phyloP scores from a whole-genome alignment of 2,329 filamentous ascomycete genomes.

The Aspergillus japonicus region DNA sequence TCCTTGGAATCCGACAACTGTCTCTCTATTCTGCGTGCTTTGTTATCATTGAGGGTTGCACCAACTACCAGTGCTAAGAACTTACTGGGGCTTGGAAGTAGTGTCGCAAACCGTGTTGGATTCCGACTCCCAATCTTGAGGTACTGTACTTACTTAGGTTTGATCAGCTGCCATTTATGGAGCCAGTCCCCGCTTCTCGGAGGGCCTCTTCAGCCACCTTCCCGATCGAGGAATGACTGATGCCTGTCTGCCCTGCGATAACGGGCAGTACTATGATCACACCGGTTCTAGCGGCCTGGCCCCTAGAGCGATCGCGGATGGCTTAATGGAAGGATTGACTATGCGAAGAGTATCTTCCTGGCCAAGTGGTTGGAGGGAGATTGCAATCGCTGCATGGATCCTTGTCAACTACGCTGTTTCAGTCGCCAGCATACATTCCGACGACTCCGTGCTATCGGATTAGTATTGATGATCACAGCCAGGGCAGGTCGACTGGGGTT shows the following conservation, averaged over 20 bases:
- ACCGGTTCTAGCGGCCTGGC: neutral
- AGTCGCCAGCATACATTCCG: neutral
- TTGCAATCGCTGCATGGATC: neutral
- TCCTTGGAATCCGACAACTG: slow-evolving; percentile 1
- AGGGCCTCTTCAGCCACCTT: slow-evolving; percentile 21
- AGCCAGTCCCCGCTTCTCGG: neutral
- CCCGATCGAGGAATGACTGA: slow-evolving; percentile 16
- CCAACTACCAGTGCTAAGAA: neutral
- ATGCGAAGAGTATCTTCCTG: neutral
- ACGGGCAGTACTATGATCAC: neutral
- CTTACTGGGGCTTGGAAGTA: slow-evolving; percentile 1
- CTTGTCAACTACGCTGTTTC: neutral
- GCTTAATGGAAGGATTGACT: neutral
- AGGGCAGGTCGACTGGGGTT: neutral
- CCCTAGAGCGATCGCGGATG: neutral
- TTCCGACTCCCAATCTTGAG: neutral
- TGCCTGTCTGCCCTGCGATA: neutral
- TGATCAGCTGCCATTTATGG: slow-evolving; percentile 9
- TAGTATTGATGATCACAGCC: neutral
- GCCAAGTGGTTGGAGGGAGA: neutral
- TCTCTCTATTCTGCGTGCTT: neutral
- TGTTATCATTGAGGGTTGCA: neutral
- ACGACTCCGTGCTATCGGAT: neutral
- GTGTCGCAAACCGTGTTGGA: slow-evolving; percentile 2
- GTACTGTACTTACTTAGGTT: neutral